Percentiles rank a stretch among this genome's conserved stretches.
These are phyloP conservation scores for Amanita brunnescens DNA, from an alignment of 768 basidiomycete genomes.

Conservation along the genomic window DNA sequence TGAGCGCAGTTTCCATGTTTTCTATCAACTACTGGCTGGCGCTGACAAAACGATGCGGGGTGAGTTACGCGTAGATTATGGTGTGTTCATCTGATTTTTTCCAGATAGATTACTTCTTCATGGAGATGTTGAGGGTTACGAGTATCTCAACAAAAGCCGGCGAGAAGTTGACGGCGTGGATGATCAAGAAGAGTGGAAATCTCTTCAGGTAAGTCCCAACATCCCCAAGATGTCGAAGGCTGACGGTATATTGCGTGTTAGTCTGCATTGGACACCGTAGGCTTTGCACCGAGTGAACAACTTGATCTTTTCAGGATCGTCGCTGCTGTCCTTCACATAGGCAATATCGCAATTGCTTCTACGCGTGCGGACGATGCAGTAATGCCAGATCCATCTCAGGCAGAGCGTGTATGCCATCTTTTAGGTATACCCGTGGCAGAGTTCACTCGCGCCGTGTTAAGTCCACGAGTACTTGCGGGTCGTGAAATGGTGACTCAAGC, in stretches of 20 bases:
- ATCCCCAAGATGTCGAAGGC: neutral
- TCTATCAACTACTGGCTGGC: conserved; percentile 90
- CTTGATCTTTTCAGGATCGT: conserved; percentile 90
- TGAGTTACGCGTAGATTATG: conserved; percentile 21
- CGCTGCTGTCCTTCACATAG: conserved; percentile 90
- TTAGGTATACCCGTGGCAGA: conserved; percentile 83
- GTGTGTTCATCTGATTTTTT: conserved; percentile 1
- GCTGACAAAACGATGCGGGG: conserved; percentile 55
- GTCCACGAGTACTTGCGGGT: conserved; percentile 87
- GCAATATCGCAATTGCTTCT: conserved; percentile 79
- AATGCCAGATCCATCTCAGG: conserved; percentile 77
- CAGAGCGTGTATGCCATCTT: conserved; percentile 83
- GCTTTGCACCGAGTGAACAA: conserved; percentile 79
- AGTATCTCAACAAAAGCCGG: conserved; percentile 85
- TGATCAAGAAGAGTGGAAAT: conserved; percentile 81
- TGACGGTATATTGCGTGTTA: conserved; percentile 20
- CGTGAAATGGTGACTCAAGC: conserved; percentile 96
- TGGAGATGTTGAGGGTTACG: conserved; percentile 72
- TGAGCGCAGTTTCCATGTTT: conserved; percentile 93
- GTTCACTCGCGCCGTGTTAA: conserved; percentile 81
- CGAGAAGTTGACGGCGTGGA: conserved; percentile 93
- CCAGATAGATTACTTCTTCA: conserved; percentile 68
- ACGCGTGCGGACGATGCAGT: conserved; percentile 72
- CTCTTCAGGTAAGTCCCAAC: conserved; percentile 48
- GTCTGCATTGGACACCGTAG: conserved; percentile 83